phyloP scores from a whole-genome alignment of 345 rosid species.

The Psidium friedrichsthalianum region DNA sequence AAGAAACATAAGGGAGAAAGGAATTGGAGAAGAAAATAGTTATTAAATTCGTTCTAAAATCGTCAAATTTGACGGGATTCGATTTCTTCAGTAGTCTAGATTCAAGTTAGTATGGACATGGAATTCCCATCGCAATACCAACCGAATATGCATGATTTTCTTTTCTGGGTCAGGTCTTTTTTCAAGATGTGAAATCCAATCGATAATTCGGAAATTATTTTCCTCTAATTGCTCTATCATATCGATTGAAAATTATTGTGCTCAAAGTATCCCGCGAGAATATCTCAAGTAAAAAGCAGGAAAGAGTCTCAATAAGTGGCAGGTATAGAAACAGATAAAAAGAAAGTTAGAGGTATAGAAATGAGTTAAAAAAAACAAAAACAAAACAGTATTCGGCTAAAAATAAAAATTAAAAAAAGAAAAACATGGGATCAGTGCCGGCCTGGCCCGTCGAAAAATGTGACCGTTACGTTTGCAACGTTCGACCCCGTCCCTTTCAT shows the following conservation, averaged over 20 bases:
- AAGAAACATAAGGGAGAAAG: background rate
- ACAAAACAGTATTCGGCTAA: background rate
- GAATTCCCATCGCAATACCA: too few relatives aligned
- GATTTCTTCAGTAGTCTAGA: background rate
- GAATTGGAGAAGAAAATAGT: background rate
- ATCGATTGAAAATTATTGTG: fast-evolving
- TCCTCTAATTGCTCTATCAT: too few relatives aligned
- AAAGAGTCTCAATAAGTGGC: background rate
- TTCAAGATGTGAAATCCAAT: background rate
- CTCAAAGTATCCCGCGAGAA: background rate
- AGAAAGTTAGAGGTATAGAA: too few relatives aligned
- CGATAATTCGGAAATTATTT: background rate
- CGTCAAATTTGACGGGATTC: background rate
- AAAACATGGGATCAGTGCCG: background rate
- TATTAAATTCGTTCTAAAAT: background rate
- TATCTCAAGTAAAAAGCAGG: background rate
- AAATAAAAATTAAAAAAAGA: background rate
- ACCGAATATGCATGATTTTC: fast-evolving
- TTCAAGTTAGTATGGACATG: background rate
- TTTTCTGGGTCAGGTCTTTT: background rate
- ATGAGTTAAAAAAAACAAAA: background rate
- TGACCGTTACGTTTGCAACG: background rate
- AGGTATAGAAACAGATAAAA: background rate
- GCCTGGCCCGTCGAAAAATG: background rate
- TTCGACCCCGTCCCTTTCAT: background rate